Base-by-base conservation (phyloP, 352 stramenopile species). In the Globisporangium cylindrosporum region DNA sequence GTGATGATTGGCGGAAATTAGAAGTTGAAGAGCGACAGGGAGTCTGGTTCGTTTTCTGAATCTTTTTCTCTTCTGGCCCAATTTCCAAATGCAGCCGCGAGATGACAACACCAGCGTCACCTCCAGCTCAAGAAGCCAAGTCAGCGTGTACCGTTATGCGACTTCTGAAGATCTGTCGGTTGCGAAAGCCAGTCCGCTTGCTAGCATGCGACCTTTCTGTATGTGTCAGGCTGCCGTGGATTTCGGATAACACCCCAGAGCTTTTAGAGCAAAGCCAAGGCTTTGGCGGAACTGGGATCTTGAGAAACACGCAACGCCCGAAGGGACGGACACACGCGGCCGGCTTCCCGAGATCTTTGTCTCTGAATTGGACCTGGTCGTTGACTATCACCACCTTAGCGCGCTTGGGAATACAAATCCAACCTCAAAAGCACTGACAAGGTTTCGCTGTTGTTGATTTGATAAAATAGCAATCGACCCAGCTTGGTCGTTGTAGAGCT, bases 11-110 rank as follows among this genome's bases (percentile, higher is more conserved):
- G 60, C 2, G 7, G 7, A 43, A 64, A 64, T 14, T 20, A 10
- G 5, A 24, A 36, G 15, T 38, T 15, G 34, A 34, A 48, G 38
- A 25, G 59, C 43, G 43, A 51, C 18, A 53, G 32, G 24, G 20
- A 46, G 24, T 20, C 56, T 62, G 56, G 32, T 62, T 49, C 29
- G 41, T 41, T 66, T 66, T 46, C 60, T 66, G 60, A 66, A 66
- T 66, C 59, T 66, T 48, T 65, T 64, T 64, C 53, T 24, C 25
- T 51, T 24, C 41, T 20, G 41, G 59, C 22, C 24, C 36, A 58
- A 57, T 65, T 57, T 41, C n/a, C 36, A 57, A 57, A 57, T n/a
- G 14, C 22, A 36, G 18, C 18, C 12, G 38, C 59, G 36, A 64
- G 36, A 32, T 64, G 59, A 64, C 59, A 64, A 64, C 59, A 9